Conservation (phyloP, 805 yeast species). For the Candida sanyiensis region DNA sequence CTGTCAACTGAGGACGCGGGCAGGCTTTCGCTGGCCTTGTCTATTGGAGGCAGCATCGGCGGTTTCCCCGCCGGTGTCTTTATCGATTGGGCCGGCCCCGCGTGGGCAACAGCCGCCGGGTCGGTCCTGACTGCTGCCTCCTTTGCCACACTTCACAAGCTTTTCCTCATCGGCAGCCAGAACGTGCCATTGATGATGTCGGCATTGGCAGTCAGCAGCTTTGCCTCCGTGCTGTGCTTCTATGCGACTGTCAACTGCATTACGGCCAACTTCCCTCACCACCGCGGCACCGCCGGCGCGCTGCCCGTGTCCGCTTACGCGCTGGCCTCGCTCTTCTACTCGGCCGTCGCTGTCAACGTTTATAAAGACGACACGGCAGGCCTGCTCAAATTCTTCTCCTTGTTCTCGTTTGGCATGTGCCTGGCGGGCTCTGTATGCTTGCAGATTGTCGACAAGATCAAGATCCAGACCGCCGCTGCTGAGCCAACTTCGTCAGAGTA, state of each 20-base stretch:
- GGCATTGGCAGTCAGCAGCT: constrained; percentile 51
- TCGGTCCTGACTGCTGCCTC: constrained; percentile 49
- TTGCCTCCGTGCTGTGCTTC: constrained; percentile 57
- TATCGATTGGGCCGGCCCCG: constrained; percentile 59
- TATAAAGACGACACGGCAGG: constrained; percentile 50
- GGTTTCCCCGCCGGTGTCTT: constrained; percentile 68
- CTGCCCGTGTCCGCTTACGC: constrained; percentile 43
- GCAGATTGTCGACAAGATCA: constrained; percentile 20
- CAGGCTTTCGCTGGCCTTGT: constrained; percentile 53
- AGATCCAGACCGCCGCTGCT: background rate
- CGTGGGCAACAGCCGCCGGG: constrained; percentile 47
- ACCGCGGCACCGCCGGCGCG: constrained; percentile 41
- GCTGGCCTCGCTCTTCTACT: constrained; percentile 60
- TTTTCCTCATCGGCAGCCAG: constrained; percentile 37
- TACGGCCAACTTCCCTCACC: constrained; percentile 58
- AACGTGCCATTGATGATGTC: constrained; percentile 39
- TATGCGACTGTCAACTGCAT: constrained; percentile 49
- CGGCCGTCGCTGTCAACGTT: constrained; percentile 47
- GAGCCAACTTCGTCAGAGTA: background rate
- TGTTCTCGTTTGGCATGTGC: constrained; percentile 38
- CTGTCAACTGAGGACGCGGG: constrained; percentile 60
- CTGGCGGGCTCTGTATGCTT: constrained; percentile 29
- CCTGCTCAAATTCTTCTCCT: constrained; percentile 48
- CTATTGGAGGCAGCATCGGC: constrained; percentile 60
- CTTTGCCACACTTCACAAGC: constrained; percentile 43